These are phyloP conservation scores for Botrytis aclada DNA, from an alignment of 2,329 filamentous ascomycete species.

Conservation along the genomic window DNA sequence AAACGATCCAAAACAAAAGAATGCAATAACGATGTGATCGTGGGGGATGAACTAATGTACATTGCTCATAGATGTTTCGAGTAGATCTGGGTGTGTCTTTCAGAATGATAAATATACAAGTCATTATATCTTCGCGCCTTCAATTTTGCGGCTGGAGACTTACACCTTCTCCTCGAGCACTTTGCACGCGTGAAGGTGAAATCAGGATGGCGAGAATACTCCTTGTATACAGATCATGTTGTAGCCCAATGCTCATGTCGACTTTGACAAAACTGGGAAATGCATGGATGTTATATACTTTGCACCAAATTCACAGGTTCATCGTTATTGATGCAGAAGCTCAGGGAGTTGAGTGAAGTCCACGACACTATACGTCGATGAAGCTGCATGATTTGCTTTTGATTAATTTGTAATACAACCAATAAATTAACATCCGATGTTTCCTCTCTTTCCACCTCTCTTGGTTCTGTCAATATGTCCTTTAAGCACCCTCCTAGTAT, in stretches of 20 bases:
- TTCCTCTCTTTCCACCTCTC: slow-evolving; percentile 77
- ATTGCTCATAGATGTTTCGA: neutral
- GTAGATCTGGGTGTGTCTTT: neutral
- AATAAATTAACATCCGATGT: slow-evolving; percentile 43
- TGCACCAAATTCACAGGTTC: no score
- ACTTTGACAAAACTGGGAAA: neutral
- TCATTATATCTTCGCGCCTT: neutral
- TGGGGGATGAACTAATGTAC: neutral
- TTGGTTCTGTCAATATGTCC: slow-evolving; percentile 81
- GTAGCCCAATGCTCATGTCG: neutral
- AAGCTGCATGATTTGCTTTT: neutral
- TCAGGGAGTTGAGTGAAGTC: neutral
- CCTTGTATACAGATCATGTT: no score
- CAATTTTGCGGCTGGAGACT: neutral
- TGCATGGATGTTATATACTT: neutral
- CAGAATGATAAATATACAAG: neutral
- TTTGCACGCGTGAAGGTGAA: neutral
- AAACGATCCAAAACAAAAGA: neutral
- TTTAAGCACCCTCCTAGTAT: slow-evolving; percentile 76
- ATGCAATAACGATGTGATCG: neutral
- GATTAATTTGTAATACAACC: slow-evolving; percentile 8
- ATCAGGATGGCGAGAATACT: neutral
- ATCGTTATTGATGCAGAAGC: neutral
- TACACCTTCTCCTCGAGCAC: neutral
- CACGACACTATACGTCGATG: neutral